Conservation (phyloP, 75 land plant species). For the Ceratopteris richardii region DNA sequence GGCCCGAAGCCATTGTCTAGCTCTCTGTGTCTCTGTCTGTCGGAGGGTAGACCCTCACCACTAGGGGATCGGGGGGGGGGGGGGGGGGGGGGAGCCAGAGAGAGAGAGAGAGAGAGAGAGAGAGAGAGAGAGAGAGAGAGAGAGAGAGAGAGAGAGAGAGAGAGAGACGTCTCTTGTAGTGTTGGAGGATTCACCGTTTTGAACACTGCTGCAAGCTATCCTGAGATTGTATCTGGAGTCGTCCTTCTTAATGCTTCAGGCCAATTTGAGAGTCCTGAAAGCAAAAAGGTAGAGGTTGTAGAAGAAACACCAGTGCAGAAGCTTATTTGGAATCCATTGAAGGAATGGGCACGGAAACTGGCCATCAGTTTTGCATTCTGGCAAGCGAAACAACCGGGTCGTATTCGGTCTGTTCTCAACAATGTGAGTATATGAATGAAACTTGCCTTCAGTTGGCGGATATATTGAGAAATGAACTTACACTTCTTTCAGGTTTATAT, state of each 20-base stretch:
- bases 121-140: too few species aligned
- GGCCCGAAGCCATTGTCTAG: too few species aligned
- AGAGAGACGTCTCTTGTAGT: conserved; percentile 19
- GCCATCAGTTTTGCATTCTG: conserved; percentile 79
- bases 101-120: too few species aligned
- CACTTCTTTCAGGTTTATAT: conserved; percentile 60
- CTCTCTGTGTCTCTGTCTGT: too few species aligned
- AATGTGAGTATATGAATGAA: conserved; percentile 77
- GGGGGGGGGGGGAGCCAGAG: too few species aligned
- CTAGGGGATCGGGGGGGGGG: too few species aligned
- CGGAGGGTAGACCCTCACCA: too few species aligned
- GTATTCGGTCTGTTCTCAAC: conserved; percentile 71
- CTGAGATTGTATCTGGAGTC: conserved; percentile 69
- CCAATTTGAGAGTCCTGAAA: conserved; percentile 58
- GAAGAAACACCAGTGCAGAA: conserved; percentile 54
- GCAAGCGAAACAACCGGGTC: conserved; percentile 94
- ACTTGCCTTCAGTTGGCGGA: neutral
- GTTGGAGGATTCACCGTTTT: conserved; percentile 93
- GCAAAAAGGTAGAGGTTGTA: conserved; percentile 9
- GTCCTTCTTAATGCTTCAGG: conserved; percentile 87
- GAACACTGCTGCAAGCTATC: conserved; percentile 57
- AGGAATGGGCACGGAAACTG: conserved; percentile 47
- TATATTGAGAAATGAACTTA: too few species aligned
- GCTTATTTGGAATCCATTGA: conserved; percentile 60
- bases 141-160: too few species aligned